Percentiles rank a stretch among this genome's conserved stretches.
Conservation (phyloP, 73 alveolate genomes). For the Uronychia setigera region DNA sequence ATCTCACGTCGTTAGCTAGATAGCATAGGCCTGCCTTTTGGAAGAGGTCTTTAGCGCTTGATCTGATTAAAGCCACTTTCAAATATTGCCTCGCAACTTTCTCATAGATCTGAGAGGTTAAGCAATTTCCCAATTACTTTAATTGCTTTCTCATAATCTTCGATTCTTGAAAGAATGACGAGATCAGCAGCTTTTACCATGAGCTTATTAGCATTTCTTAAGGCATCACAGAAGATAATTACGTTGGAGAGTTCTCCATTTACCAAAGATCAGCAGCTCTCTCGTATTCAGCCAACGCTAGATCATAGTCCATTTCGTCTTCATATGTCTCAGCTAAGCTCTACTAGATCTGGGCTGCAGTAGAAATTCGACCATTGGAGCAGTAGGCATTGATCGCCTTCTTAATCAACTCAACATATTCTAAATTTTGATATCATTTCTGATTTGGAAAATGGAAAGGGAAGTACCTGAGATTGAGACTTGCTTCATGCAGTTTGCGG, state of each 20-base stretch:
- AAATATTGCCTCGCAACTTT: constrained; percentile 72
- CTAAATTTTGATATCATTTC: neutral
- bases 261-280: constrained; percentile 73
- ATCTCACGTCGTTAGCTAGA: constrained; percentile 58
- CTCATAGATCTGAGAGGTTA: constrained; percentile 49
- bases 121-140: neutral
- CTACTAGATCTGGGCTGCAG: constrained; percentile 55
- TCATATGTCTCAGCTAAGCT: constrained; percentile 71
- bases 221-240: neutral
- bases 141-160: neutral
- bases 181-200: constrained; percentile 73
- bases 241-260: constrained; percentile 68
- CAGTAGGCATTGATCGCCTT: constrained; percentile 62
- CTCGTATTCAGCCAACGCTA: constrained; percentile 73
- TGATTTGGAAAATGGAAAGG: too few relatives aligned
- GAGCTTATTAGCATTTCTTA: constrained; percentile 45
- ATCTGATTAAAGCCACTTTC: constrained; percentile 60
- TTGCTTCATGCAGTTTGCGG: constrained; percentile 72
- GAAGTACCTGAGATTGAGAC: constrained; percentile 22
- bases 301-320: constrained; percentile 66
- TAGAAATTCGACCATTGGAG: constrained; percentile 50
- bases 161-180: constrained; percentile 31
- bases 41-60: constrained; percentile 77
- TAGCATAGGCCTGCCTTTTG: constrained; percentile 67
- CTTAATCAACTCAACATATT: constrained; percentile 31